Conservation (phyloP, 352 stramenopile genomes). For the Aphanomyces invadans region DNA sequence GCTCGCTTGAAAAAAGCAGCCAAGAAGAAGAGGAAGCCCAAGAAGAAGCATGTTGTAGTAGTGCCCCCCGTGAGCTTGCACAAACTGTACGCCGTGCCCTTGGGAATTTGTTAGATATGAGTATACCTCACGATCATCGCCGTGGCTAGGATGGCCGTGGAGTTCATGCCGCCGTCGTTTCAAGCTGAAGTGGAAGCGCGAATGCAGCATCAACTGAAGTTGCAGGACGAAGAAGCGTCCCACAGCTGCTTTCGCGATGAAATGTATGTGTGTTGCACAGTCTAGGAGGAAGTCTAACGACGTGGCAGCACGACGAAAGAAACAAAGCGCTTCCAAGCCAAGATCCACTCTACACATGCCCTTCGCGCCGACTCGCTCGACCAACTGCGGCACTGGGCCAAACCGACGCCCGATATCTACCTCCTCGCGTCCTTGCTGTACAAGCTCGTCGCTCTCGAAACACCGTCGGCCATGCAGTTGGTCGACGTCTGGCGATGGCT, state of each 20-base stretch:
- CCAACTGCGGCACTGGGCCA: conserved; percentile 18
- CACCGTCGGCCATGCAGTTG: background rate
- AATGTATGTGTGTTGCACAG: too few relatives aligned
- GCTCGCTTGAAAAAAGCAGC: background rate
- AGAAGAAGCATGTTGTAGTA: conserved; percentile 9
- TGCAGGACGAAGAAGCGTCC: background rate
- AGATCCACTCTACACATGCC: conserved; percentile 10
- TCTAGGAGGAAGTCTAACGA: too few relatives aligned
- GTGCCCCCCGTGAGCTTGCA: background rate
- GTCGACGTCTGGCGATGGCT: conserved; percentile 23
- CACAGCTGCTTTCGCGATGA: background rate
- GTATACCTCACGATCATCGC: too few relatives aligned
- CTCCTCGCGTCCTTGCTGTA: conserved; percentile 20
- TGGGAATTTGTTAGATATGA: background rate
- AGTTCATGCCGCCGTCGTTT: background rate
- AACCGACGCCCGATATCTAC: conserved; percentile 18
- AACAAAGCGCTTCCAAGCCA: background rate
- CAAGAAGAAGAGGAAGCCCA: background rate
- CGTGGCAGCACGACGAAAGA: conserved; percentile 15
- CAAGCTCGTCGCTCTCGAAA: conserved; percentile 22
- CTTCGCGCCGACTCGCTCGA: conserved; percentile 20
- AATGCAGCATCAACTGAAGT: background rate
- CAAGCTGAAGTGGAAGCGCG: background rate
- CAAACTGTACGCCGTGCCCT: conserved; percentile 6
- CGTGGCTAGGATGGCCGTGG: background rate